These are phyloP conservation scores for Pythium scleroteichum DNA, from an alignment of 352 stramenopile species.

Conservation along the genomic window DNA sequence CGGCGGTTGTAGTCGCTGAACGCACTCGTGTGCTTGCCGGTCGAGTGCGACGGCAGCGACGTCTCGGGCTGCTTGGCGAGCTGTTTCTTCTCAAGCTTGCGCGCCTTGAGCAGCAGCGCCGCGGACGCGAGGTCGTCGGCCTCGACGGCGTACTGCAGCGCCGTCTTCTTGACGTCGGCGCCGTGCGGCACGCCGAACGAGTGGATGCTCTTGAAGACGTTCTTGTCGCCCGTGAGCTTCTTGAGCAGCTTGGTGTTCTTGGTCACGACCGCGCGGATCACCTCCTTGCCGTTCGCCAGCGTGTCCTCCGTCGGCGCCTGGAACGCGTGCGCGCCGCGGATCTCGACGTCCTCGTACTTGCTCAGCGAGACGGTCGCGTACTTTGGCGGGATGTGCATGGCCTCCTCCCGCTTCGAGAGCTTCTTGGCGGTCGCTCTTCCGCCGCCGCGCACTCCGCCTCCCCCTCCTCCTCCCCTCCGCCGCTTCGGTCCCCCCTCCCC, in stretches of 20 bases:
- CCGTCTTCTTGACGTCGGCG: slow-evolving; percentile 42
- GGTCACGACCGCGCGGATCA: slow-evolving; percentile 69
- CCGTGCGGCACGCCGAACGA: slow-evolving; percentile 51
- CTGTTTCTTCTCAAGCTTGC: slow-evolving; percentile 40
- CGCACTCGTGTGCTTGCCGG: slow-evolving; percentile 70
- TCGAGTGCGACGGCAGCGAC: slow-evolving; percentile 70
- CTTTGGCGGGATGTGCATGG: slow-evolving; percentile 51
- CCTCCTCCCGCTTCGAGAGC: slow-evolving; percentile 42
- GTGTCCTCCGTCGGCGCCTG: slow-evolving; percentile 46
- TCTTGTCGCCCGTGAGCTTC: slow-evolving; percentile 53
- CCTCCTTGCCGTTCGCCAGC: slow-evolving; percentile 54
- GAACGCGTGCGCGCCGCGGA: slow-evolving; percentile 49
- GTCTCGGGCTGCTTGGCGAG: slow-evolving; percentile 50
- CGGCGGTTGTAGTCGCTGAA: slow-evolving; percentile 84
- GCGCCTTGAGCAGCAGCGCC: slow-evolving; percentile 46
- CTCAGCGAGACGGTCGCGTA: slow-evolving; percentile 43
- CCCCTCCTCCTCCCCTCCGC: slow-evolving; percentile 13
- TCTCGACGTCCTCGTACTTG: slow-evolving; percentile 64
- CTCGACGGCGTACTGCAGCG: slow-evolving; percentile 70
- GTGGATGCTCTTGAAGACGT: slow-evolving; percentile 45
- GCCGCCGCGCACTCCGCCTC: slow-evolving; percentile 7
- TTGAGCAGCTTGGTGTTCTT: slow-evolving; percentile 74
- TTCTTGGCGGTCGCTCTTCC: slow-evolving; percentile 31
- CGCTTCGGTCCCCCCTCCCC: slow-evolving; percentile 8
- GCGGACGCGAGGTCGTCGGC: slow-evolving; percentile 51